Evolutionary conservation across 768 basidiomycete genomes (phyloP).

Genomic region (Mrakia hoshinonis): DNA sequence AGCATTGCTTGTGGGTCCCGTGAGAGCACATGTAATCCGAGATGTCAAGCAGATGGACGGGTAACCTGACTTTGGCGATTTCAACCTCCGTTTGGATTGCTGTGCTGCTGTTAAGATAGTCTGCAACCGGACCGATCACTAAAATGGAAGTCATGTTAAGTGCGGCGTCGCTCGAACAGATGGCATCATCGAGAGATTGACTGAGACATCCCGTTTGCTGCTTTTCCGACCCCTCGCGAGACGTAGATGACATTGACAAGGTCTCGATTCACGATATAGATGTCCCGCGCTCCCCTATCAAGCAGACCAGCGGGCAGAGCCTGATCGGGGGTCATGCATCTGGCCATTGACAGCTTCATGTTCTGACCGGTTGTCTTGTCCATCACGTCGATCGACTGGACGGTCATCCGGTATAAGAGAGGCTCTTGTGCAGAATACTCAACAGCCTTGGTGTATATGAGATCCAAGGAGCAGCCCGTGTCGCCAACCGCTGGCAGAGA

Average conservation of each 20-base stretch:
- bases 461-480: not conserved
- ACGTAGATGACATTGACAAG: conserved; percentile 24
- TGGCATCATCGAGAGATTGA: too few species aligned
- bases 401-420: conserved; percentile 17
- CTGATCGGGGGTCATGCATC: conserved; percentile 2
- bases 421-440: conserved; percentile 17
- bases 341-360: not conserved
- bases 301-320: conserved; percentile 24
- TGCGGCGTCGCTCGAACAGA: too few species aligned
- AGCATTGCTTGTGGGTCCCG: too few species aligned
- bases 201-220: conserved; percentile 8
- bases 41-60: too few species aligned
- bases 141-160: too few species aligned
- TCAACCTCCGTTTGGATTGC: too few species aligned
- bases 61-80: too few species aligned
- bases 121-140: too few species aligned
- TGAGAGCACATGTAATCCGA: too few species aligned
- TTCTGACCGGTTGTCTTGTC: conserved; percentile 3
- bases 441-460: conserved; percentile 14
- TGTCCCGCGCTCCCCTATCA: conserved; percentile 22
- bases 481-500: conserved; percentile 14
- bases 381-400: conserved; percentile 9
- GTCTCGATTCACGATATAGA: conserved; percentile 12
- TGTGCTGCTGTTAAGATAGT: too few species aligned
- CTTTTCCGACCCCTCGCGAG: conserved; percentile 2